Evolutionary conservation across 306 rosid genomes (phyloP), one percentile per base, ranked within the genome.

Genomic region (Fagus crenata): DNA sequence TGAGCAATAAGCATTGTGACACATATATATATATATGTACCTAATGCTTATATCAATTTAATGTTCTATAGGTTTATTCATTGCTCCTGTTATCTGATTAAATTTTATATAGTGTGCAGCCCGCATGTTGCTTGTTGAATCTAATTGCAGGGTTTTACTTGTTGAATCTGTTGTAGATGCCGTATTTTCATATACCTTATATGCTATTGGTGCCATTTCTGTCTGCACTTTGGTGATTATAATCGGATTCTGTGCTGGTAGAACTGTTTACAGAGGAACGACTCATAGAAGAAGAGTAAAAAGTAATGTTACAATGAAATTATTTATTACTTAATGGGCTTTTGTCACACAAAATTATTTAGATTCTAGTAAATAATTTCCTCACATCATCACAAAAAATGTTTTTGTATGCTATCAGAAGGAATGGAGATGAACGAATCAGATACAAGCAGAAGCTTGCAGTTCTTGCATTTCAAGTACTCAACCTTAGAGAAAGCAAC

Each of bases 401-500:
- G 71, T 22, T 12, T 64, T 36, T 56, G 6, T 41, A 49, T 75
- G 56, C 31, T 55, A 41, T 53, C 18, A 54, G 54, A 75, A 76
- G 81, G 68, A 54, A 8, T 11, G 46, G 67, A 74, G 22, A 56
- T 11, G 36, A 14, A 60, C 33, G 43, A 53, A 3, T 54, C 80
- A 37, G 3, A 36, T 9, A 18, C 71, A 49, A 53, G 67, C 64
- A 55, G 56, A 53, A 74, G 58, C 75, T 14, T 72, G 67, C 75
- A 28, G 2, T 75, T 79, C 65, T 76, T 84, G 78, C 78, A 72
- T 32, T 85, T 85, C 75, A 73, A 61, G 15, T 85, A 76, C 80
- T 76, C 80, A 8, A 80, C 86, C 22, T 74, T 86, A 43, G 80
- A 75, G 55, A 81, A 79, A 69, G 85, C 90, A 61, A 81, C 87